Base-by-base conservation (phyloP, 192 early-diverging fungal genomes). In the Jimgerdemannia lactiflua region DNA sequence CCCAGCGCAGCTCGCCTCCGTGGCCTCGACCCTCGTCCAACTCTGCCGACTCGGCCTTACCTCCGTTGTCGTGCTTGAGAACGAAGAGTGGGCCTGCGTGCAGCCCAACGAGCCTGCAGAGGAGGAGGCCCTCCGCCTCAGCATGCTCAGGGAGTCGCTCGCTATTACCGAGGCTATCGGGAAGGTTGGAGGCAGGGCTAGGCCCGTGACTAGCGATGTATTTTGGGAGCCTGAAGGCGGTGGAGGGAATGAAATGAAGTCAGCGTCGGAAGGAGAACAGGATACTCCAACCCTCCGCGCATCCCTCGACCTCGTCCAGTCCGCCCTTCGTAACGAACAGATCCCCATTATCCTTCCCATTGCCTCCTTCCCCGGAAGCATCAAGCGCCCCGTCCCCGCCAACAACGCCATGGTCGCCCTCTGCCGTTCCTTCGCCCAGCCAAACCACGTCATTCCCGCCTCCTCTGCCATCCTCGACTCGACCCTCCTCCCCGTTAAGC, bases 101-200 rank as follows among this genome's bases (percentile, higher is more conserved):
- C 29, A 29, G 29, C 29, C 29, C 29, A 29, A 29, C 29, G 29
- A 29, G 29, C 29, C 29, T 1, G 67, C 54, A 77, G 76, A 69
- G 39, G 43, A n/a, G 44, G 40, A 71, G 17, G 74, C 85, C 63
- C 74, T 78, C 3, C 75, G 70, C 40, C 42, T 73, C 14, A 71
- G 77, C 68, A 84, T 90, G 80, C 80, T 90, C n/a, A 79, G 83
- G 6, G 87, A 91, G 39, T 80, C 81, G 71, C 78, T 84, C 73
- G 82, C 85, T 4, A 65, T 94, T 3, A 86, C 89, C 1, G 91
- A 96, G 59, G 86, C 87, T 4, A 91, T 97, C 64, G 94, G 96
- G 71, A 77, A 75, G 7, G 86, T 87, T 44, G 93, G 93, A 29
- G 95, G 94, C 39, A 78, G 85, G 4, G 91, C 93, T 4, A 83